Evolutionary conservation across 2,329 filamentous ascomycete species (phyloP).

Genomic region (Aspergillus sp.): DNA sequence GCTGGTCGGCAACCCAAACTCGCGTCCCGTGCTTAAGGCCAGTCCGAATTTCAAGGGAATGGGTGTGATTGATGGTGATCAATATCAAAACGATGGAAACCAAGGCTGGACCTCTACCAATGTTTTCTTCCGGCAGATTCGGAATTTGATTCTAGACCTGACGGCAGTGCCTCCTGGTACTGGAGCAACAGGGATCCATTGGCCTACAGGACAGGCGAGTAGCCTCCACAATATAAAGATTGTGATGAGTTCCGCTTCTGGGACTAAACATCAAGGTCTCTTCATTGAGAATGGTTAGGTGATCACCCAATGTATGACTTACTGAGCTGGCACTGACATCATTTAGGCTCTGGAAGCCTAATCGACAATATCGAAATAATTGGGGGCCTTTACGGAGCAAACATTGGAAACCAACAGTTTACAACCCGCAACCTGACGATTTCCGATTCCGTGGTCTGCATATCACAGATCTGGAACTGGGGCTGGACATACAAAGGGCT

Average conservation of each 20-base stretch:
- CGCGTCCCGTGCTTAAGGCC: slow-evolving; percentile 48
- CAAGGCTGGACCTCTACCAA: slow-evolving; percentile 43
- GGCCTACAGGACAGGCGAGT: slow-evolving; percentile 50
- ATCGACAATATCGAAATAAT: slow-evolving; percentile 53
- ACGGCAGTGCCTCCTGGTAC: slow-evolving; percentile 27
- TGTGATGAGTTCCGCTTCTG: slow-evolving; percentile 42
- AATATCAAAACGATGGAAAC: slow-evolving; percentile 37
- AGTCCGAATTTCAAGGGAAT: slow-evolving; percentile 46
- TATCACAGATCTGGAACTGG: slow-evolving; percentile 54
- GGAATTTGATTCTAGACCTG: slow-evolving; percentile 58
- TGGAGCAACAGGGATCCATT: slow-evolving; percentile 40
- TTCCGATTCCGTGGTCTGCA: slow-evolving; percentile 44
- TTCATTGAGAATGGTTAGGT: slow-evolving; percentile 50
- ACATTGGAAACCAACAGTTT: slow-evolving; percentile 58
- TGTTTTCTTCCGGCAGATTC: slow-evolving; percentile 57
- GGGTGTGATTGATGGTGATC: slow-evolving; percentile 52
- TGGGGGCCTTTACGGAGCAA: slow-evolving; percentile 52
- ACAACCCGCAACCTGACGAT: slow-evolving; percentile 52
- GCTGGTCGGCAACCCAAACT: slow-evolving; percentile 53
- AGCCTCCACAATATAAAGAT: slow-evolving; percentile 56
- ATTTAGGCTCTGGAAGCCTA: slow-evolving; percentile 48
- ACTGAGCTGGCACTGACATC: not conserved
- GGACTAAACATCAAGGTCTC: slow-evolving; percentile 49
- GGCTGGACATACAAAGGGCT: slow-evolving; percentile 49
- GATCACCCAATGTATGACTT: too few relatives aligned